These are phyloP conservation scores for Cercospora brassicicola DNA, from an alignment of 2,329 filamentous ascomycete genomes.

Conservation along the genomic window DNA sequence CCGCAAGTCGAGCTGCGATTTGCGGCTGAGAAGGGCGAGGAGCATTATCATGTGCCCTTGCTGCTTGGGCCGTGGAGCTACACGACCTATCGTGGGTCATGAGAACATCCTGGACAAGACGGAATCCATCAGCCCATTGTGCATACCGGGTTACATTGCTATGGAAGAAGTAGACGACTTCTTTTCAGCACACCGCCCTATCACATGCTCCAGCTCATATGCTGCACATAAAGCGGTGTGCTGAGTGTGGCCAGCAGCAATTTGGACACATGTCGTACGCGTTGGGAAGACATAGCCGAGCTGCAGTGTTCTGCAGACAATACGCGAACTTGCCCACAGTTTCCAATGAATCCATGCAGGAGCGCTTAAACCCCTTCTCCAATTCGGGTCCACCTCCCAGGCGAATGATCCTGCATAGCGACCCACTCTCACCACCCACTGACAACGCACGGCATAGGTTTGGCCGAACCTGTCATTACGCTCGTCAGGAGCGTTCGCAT, in stretches of 20 bases:
- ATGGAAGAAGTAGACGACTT: neutral
- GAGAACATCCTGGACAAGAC: slow-evolving; percentile 29
- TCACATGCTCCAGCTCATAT: neutral
- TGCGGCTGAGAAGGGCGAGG: slow-evolving; percentile 46
- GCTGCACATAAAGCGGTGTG: slow-evolving; percentile 9
- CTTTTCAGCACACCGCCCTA: neutral
- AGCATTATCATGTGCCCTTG: slow-evolving; percentile 79
- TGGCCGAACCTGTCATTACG: slow-evolving; percentile 8
- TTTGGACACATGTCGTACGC: neutral
- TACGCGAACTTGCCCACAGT: slow-evolving; percentile 11
- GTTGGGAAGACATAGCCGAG: neutral
- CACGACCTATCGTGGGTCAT: slow-evolving; percentile 78
- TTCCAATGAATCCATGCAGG: slow-evolving; percentile 8
- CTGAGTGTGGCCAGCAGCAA: neutral
- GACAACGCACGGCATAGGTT: slow-evolving; percentile 2
- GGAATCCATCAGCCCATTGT: neutral
- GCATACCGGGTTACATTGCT: neutral
- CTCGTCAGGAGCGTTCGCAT: neutral
- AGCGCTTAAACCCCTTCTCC: slow-evolving; percentile 4
- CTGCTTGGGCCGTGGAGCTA: slow-evolving; percentile 77
- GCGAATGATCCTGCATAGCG: slow-evolving; percentile 1
- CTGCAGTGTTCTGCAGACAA: slow-evolving; percentile 1
- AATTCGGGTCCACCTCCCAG: slow-evolving; percentile 3
- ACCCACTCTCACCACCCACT: slow-evolving; percentile 3
- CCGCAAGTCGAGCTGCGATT: slow-evolving; percentile 59